Evolutionary conservation across 257 asterid genomes (phyloP).

Genomic region (Gentiana macrophylla): DNA sequence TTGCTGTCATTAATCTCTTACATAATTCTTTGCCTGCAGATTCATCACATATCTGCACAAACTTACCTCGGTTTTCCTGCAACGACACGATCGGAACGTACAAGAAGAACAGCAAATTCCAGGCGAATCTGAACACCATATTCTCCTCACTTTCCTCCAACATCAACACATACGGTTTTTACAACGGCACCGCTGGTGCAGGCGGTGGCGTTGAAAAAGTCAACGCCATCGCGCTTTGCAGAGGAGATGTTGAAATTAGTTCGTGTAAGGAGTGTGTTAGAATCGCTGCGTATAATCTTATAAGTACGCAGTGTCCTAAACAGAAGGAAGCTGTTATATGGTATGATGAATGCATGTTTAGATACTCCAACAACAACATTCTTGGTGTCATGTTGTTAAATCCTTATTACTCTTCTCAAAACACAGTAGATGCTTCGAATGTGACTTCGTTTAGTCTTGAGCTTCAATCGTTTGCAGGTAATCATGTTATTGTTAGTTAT

Average conservation of each 20-base stretch:
- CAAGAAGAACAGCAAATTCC: not conserved
- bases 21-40: too few relatives aligned
- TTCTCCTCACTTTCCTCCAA: not conserved
- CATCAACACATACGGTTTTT: not conserved
- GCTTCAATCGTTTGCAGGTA: not conserved
- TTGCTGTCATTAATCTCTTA: too few relatives aligned
- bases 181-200: slow-evolving; percentile 1
- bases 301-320: slow-evolving; percentile 2
- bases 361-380: not conserved
- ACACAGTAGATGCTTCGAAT: not conserved
- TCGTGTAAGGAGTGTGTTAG: too few relatives aligned
- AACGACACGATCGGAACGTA: too few relatives aligned
- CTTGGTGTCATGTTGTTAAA: too few relatives aligned
- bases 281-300: too few relatives aligned
- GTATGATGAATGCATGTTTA: slow-evolving; percentile 8
- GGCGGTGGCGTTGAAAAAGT: not conserved
- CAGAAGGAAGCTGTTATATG: not conserved
- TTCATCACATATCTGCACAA: too few relatives aligned
- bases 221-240: too few relatives aligned
- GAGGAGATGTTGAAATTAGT: too few relatives aligned
- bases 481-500: too few relatives aligned
- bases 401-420: not conserved
- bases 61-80: too few relatives aligned
- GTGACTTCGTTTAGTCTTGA: not conserved
- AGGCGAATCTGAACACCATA: not conserved